These are phyloP conservation scores for Scutellaria minor DNA, from an alignment of 257 asterid genomes.

Conservation along the genomic window DNA sequence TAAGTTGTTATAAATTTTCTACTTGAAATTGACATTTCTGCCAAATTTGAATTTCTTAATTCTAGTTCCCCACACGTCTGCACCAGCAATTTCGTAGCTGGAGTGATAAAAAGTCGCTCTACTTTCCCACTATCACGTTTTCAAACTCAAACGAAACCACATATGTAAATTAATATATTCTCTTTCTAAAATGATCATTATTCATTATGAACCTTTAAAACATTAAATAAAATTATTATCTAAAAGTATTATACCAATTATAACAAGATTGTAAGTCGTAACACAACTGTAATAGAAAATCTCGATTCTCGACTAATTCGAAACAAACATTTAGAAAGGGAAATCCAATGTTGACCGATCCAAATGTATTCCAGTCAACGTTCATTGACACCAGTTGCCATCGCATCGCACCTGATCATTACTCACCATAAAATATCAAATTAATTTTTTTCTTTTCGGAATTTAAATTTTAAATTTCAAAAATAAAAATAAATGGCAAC, in stretches of 20 bases:
- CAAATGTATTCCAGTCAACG: slow-evolving; percentile 4
- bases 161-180: no score
- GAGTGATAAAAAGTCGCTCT: slow-evolving; percentile 3
- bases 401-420: slow-evolving; percentile 28
- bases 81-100: slow-evolving; percentile 22
- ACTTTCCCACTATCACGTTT: not conserved
- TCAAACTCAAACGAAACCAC: not conserved
- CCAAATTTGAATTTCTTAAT: slow-evolving; percentile 38
- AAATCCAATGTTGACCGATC: not conserved
- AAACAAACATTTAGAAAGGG: no score
- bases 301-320: no score
- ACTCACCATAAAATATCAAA: not conserved
- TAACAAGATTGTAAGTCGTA: no score
- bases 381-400: slow-evolving; percentile 4
- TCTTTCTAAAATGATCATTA: no score
- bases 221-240: no score
- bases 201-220: no score
- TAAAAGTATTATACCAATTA: no score
- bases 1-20: no score
- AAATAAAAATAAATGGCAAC: slow-evolving; percentile 26
- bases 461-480: not conserved
- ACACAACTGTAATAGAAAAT: no score
- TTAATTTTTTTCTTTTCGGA: not conserved
- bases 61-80: not conserved
- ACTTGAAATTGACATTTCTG: not conserved